Conservation (phyloP, 169 alveolate species). For the Eimeria maxima region DNA sequence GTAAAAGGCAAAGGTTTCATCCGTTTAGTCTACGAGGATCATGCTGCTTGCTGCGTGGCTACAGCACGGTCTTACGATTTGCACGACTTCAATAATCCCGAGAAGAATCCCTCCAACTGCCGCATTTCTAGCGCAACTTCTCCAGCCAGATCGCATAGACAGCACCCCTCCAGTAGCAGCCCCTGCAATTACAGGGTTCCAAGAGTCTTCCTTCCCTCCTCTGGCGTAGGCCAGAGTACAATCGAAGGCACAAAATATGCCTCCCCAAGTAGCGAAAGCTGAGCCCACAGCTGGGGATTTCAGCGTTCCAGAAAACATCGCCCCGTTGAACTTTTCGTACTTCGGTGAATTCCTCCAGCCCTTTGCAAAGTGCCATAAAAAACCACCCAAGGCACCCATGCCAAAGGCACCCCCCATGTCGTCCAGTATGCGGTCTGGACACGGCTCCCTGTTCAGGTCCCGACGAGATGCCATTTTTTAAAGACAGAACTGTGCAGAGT, state of each 20-base stretch:
- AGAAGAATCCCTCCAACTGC: slow-evolving; percentile 86
- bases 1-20: background rate
- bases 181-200: slow-evolving; percentile 97
- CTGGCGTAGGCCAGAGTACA: slow-evolving; percentile 95
- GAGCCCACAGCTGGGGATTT: slow-evolving; percentile 97
- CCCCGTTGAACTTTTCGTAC: slow-evolving; percentile 93
- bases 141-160: slow-evolving; percentile 86
- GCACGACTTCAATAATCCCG: slow-evolving; percentile 86
- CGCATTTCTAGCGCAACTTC: slow-evolving; percentile 83
- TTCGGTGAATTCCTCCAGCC: slow-evolving; percentile 96
- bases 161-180: slow-evolving; percentile 96
- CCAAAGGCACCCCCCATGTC: slow-evolving; percentile 98
- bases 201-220: slow-evolving; percentile 96
- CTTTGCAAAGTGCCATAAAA: slow-evolving; percentile 95
- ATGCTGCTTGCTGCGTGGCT: background rate
- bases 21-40: background rate
- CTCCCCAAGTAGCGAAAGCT: slow-evolving; percentile 98
- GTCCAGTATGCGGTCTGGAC: slow-evolving; percentile 98
- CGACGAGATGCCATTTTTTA: slow-evolving; percentile 81
- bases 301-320: slow-evolving; percentile 95
- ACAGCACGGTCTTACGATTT: slow-evolving; percentile 55
- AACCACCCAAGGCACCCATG: slow-evolving; percentile 98
- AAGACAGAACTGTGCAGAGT: background rate
- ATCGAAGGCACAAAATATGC: slow-evolving; percentile 96
- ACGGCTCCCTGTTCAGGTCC: slow-evolving; percentile 96